A percentile compares a stretch with the other conserved stretches of the same genome.
phyloP scores from a whole-genome alignment of 495 filamentous ascomycete genomes.

The Xylaria longipes region DNA sequence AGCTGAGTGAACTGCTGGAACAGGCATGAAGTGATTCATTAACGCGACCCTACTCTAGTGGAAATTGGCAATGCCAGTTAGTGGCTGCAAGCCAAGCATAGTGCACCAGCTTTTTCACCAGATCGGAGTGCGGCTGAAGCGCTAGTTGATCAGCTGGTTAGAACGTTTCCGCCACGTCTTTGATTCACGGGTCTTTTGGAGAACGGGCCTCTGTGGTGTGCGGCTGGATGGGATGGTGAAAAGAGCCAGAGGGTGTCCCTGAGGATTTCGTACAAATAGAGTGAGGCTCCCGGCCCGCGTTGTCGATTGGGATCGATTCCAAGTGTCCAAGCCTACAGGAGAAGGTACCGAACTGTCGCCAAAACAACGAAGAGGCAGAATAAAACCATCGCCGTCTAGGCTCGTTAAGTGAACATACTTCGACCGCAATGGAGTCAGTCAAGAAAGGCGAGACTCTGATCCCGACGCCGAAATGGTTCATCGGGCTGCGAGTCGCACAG shows the following conservation, averaged over 20 bases:
- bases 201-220: not conserved
- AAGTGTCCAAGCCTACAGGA: not conserved
- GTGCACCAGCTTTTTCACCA: not conserved
- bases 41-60: not conserved
- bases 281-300: not conserved
- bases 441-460: conserved; percentile 37
- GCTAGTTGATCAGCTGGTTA: conserved; percentile 22
- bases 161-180: not conserved
- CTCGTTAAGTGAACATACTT: not conserved
- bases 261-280: conserved; percentile 18
- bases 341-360: not conserved
- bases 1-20: not conserved
- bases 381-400: not conserved
- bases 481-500: conserved; percentile 48
- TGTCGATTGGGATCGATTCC: not conserved
- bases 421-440: conserved; percentile 21
- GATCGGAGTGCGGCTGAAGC: conserved; percentile 23
- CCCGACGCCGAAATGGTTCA: conserved; percentile 48
- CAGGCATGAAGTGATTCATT: not conserved
- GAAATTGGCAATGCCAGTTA: not conserved
- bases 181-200: conserved; percentile 11
- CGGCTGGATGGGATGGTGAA: not conserved
- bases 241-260: not conserved
- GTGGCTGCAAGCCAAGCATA: not conserved
- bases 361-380: not conserved